These are phyloP conservation scores for Gynostemma pentaphyllum DNA, from an alignment of 306 rosid species.

Conservation along the genomic window DNA sequence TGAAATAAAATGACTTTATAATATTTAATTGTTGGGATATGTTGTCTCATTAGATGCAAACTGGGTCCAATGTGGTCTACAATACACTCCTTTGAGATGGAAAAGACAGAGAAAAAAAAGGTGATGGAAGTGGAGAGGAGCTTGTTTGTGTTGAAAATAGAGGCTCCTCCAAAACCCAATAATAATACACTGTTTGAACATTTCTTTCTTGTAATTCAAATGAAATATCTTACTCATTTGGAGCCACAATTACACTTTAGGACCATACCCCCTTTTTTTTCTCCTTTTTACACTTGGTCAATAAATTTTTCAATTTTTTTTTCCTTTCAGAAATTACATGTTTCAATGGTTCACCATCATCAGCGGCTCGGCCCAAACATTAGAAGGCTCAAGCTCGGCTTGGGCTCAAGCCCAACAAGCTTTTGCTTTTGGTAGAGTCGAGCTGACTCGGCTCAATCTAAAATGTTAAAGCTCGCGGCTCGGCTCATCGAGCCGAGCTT, in stretches of 20 bases:
- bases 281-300: neutral
- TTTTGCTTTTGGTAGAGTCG: too few relatives aligned
- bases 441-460: too few relatives aligned
- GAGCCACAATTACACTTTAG: neutral
- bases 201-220: neutral
- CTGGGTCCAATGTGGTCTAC: too few relatives aligned
- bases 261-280: neutral
- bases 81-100: neutral
- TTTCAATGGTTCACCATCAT: too few relatives aligned
- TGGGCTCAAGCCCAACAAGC: too few relatives aligned
- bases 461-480: too few relatives aligned
- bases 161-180: neutral
- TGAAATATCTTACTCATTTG: neutral
- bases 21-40: neutral
- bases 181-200: neutral
- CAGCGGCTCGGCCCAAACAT: too few relatives aligned
- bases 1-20: neutral
- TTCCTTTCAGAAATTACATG: too few relatives aligned
- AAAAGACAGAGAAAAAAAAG: neutral
- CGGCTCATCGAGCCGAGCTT: too few relatives aligned
- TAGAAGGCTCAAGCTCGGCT: too few relatives aligned
- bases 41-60: too few relatives aligned
- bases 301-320: too few relatives aligned
- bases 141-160: neutral
- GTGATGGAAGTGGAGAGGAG: slow-evolving; percentile 1